Base-by-base conservation (phyloP, 345 rosid species). In the Hypericum perforatum region DNA sequence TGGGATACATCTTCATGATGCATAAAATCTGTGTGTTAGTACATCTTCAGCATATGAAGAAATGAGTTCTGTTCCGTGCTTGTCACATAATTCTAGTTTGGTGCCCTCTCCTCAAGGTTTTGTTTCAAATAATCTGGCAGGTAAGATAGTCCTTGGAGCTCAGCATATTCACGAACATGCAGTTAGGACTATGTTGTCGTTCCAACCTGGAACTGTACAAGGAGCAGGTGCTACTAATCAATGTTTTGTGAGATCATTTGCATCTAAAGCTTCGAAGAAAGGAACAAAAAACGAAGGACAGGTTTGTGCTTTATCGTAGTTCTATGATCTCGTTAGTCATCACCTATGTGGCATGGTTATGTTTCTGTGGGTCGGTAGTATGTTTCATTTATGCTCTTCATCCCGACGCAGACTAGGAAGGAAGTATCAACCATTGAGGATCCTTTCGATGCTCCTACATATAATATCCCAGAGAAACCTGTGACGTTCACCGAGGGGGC, bases 391-490 rank as follows among this genome's bases (percentile, higher is more conserved):
- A 37, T 39, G n/a, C 39, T 41, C 38, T 10, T 5, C 53, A 44
- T 56, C 46, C 15, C 56, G 36, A 61, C 29, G 53, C 85, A 92
- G 98, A 43, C 82, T 45, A 85, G 65, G 62, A 88, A 88, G 60
- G 95, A 88, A 5, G 65, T 92, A 56, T 74, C 95, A n/a, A 92
- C 85, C 22, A 77, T 81, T 41, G 98, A 92, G 59, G 96, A 92
- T 78, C 96, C 98, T 58, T 92, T 92, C 71, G 90, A 92, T 75
- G 72, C 95, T 68, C 95, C 92, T 7, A 88, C 98, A 7, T 88
- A 83, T 67, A 74, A 88, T 63, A 92, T 92, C 64, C 98, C 98
- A 6, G 90, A 85, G 65, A 88, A 88, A 64, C 98, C 95, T 0
- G 95, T 88, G 63, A 79, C 96, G 9, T 88, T 92, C 72, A 72